Percentiles rank a stretch among this genome's conserved stretches.
Conservation (phyloP, 2,329 filamentous ascomycete genomes). For the Epichloe sp. region DNA sequence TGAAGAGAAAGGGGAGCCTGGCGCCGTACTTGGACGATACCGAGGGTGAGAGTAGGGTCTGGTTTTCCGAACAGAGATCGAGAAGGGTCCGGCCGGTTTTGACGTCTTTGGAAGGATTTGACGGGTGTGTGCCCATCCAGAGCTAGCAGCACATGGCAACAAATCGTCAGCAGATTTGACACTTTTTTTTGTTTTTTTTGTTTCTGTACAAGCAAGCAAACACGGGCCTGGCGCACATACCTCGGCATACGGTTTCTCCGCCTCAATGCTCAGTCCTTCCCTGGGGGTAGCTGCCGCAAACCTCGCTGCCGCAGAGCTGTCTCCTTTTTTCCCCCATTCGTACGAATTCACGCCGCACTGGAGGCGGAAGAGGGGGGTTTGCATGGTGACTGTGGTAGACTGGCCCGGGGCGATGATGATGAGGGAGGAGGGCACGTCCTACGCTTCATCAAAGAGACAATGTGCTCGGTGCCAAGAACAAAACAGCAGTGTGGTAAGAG, state of each 20-base stretch:
- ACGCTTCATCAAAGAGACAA: background rate
- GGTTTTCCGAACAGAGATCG: slow-evolving; percentile 78
- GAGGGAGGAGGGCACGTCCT: too few species aligned
- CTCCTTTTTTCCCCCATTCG: slow-evolving; percentile 88
- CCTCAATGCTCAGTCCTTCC: slow-evolving; percentile 60
- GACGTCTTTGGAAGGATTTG: slow-evolving; percentile 84
- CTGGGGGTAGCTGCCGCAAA: slow-evolving; percentile 81
- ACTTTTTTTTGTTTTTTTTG: too few species aligned
- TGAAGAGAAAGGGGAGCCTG: slow-evolving; percentile 93
- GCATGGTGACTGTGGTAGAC: slow-evolving; percentile 31
- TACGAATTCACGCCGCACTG: slow-evolving; percentile 95
- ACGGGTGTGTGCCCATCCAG: slow-evolving; percentile 98
- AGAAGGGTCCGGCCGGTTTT: slow-evolving; percentile 73
- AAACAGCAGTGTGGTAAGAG: background rate
- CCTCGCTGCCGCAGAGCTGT: slow-evolving; percentile 73
- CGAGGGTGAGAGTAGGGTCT: slow-evolving; percentile 62
- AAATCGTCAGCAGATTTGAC: too few species aligned
- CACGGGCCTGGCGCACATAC: slow-evolving; percentile 28
- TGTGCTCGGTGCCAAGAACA: background rate
- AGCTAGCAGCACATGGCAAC: slow-evolving; percentile 38
- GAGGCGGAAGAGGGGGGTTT: slow-evolving; percentile 77
- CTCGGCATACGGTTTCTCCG: slow-evolving; percentile 90
- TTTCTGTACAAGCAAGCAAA: background rate
- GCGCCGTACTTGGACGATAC: slow-evolving; percentile 63
- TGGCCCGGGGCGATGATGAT: too few species aligned